Evolutionary conservation across 208 protist species (phyloP).

Genomic region (Leishmania major): DNA sequence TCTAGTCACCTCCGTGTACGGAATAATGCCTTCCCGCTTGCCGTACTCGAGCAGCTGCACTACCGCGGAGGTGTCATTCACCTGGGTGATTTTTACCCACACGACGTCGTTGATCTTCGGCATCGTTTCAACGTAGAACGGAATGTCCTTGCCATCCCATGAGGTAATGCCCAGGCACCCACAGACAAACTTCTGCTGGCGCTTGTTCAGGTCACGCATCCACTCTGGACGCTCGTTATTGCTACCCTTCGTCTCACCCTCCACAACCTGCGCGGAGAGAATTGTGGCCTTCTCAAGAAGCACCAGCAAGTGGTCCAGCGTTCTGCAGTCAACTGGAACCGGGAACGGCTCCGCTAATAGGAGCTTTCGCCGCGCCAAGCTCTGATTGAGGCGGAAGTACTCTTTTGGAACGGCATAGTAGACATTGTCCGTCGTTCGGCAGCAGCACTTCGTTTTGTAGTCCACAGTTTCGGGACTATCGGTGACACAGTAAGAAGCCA

Average conservation of each 20-base stretch:
- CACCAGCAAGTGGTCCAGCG: conserved; percentile 58
- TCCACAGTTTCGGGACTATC: conserved; percentile 78
- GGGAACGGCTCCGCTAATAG: conserved; percentile 62
- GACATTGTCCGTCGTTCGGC: conserved; percentile 70
- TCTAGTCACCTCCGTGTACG: conserved; percentile 97
- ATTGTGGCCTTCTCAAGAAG: conserved; percentile 82
- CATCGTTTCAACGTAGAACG: conserved; percentile 74
- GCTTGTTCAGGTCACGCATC: conserved; percentile 80
- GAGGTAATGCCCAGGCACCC: conserved; percentile 71
- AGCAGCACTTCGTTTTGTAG: conserved; percentile 83
- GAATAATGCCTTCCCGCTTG: conserved; percentile 99
- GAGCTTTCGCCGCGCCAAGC: conserved; percentile 62
- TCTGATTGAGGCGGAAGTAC: conserved; percentile 70
- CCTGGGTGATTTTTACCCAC: conserved; percentile 96
- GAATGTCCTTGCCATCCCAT: conserved; percentile 78
- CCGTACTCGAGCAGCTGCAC: conserved; percentile 98
- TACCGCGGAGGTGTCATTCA: conserved; percentile 94
- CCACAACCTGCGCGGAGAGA: conserved; percentile 60
- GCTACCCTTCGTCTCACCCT: conserved; percentile 44
- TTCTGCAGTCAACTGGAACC: conserved; percentile 58
- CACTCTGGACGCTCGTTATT: conserved; percentile 57
- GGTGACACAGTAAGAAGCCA: conserved; percentile 70
- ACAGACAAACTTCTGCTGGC: conserved; percentile 79
- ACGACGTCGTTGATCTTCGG: conserved; percentile 98
- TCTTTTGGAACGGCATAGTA: conserved; percentile 84